Evolutionary conservation across 2,329 filamentous ascomycete genomes (phyloP), one percentile per base, ranked within the genome.

Genomic region (Arachnomyces sp.): DNA sequence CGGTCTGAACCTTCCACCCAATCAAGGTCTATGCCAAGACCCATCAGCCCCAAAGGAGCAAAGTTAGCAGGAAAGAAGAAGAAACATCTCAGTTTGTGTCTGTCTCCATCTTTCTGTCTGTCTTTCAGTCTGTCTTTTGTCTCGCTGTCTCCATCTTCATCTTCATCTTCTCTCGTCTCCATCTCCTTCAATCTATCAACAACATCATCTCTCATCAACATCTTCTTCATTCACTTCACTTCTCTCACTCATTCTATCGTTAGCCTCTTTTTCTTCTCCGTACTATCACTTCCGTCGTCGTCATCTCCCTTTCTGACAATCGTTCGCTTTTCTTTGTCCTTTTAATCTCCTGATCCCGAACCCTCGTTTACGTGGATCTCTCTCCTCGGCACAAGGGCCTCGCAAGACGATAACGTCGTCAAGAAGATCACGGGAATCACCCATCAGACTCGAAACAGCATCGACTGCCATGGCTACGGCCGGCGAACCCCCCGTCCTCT

Each of bases 401-500:
- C 21, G 21, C 21, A 25, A 25, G 21, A 25, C 21, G 21, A 25
- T 25, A 25, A 25, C 21, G 21, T 25, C 21, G 21, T 25, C 21
- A 9, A 25, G 9, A 25, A 25, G 5, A 25, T 25, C 21, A 25
- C 17, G 40, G 35, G 32, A 21, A 17, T 36, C 40, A 38, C 31
- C 13, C 39, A 35, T 40, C 36, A 45, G 39, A 39, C 40, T 36
- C 25, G 45, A 28, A n/a, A 45, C 36, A 37, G 41, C 42, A 37
- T 45, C 38, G 39, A 44, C 38, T 29, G 36, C 38, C 39, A 50
- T 49, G 48, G 44, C 47, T 18, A 32, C 47, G 7, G 38, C 39
- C 17, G 43, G 45, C 36, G 47, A 49, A 34, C 28, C 47, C 9
- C 35, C 44, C 39, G 46, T 57, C 28, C 50, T 55, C 8, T 50